Base-by-base conservation (phyloP, 2,329 filamentous ascomycete species). In the Escovopsis sp. region DNA sequence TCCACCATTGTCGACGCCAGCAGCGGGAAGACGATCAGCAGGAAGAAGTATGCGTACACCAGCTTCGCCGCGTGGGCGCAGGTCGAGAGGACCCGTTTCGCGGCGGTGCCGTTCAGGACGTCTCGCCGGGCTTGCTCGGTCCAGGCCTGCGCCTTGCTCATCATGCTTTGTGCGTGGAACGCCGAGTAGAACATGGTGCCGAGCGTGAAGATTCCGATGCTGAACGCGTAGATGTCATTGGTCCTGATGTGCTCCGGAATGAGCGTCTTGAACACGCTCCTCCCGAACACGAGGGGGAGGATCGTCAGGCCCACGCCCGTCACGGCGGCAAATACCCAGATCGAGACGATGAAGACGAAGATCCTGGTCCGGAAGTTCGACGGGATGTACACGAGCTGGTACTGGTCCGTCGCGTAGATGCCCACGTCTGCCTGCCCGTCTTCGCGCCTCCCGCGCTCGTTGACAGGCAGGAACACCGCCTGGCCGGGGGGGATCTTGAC, bases 161-260 rank as follows among this genome's bases (percentile, higher is more conserved):
- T 53, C 14, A 71, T 59, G 50, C 57, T 52, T 11, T 59, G 63
- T 14, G 68, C 50, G 55, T 79, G 74, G 48, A 77, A 64, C 25
- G 71, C 50, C 35, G 72, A 61, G 57, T 88, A 94, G 3, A 74
- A 64, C 1, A 75, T 54, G 4, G 74, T 76, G 10, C 84, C 85
- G 5, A 94, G 68, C 24, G 86, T 67, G 56, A 93, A 94, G 34
- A 94, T 72, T 12, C 91, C 91, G 27, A 91, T 78, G 40, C 86
- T 94, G 58, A 95, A 94, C 11, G 91, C 89, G 53, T 98, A 96
- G 24, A 98, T 83, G 58, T 98, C 91, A 60, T 96, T 98, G 55
- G 89, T 82, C 34, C 75, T 75, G 38, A 84, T 73, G 46, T 83
- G 72, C 1, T 69, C 63, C 5, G 86, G 84, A 35, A 94, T 76